Base-by-base conservation (phyloP, 441 rosid species). In the Lepidium campestre region DNA sequence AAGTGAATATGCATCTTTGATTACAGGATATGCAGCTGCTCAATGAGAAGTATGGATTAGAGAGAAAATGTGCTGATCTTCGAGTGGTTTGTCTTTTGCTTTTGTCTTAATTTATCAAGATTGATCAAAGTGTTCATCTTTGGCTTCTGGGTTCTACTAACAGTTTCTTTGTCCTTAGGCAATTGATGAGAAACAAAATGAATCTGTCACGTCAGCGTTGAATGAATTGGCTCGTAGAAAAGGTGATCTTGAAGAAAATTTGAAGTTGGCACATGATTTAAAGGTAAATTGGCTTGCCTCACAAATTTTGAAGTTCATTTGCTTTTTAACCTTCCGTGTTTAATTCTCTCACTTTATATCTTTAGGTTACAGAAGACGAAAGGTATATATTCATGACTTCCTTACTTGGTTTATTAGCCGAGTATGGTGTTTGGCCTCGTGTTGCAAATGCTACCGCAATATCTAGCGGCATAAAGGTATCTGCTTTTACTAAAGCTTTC, bases 61-160 rank as follows among this genome's bases (percentile, higher is more conserved):
- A 94, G 81, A 85, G 91, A 86, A 89, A 85, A 78, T 78, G 88
- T 63, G 83, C 99, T n/a, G 96, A 94, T 74, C 82, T 94, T 60
- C 79, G 97, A 75, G 82, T 89, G 97, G 99, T 94, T 71, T 56
- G 88, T 85, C 60, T 53, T 22, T 74, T 11, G 34, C 60, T 71
- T 62, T 35, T 57, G 42, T 48, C 20, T 11, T 37, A 44, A 7
- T 39, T 1, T 66, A 15, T 75, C 34, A 27, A 23, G 44, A 47
- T 53, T 29, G 65, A 70, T 61, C 25, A 65, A 59, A 61, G 50
- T 56, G 8, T 31, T 60, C 66, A 46, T 57, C 56, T 58, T 41
- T 77, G 8, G 57, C 17, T 35, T 68, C 23, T 52, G 45, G 35
- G 56, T 70, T 69, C 76, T 74, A 62, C 36, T 61, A 54, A 34